Conservation (phyloP, 306 rosid species). For the Ochetophila trinervis region DNA sequence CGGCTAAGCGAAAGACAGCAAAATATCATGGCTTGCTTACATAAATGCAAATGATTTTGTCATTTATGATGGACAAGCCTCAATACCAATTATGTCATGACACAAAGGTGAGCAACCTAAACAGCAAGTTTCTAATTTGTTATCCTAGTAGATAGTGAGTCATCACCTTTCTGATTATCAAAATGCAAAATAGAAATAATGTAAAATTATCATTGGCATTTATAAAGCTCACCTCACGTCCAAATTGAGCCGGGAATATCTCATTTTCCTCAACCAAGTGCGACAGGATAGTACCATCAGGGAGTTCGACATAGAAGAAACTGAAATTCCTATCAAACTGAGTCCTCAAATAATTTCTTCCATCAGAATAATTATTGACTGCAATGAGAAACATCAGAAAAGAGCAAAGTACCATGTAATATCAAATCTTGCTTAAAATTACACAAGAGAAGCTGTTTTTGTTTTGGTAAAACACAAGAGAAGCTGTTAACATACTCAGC, state of each 20-base stretch:
- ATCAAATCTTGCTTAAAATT: slow-evolving; percentile 3
- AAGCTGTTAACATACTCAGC: neutral
- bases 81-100: neutral
- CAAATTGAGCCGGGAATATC: slow-evolving; percentile 85
- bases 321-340: slow-evolving; percentile 61
- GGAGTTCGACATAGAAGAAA: slow-evolving; percentile 78
- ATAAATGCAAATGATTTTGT: neutral
- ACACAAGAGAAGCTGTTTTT: too few species aligned
- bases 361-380: slow-evolving; percentile 64
- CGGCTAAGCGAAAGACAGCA: neutral
- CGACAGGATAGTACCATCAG: slow-evolving; percentile 61
- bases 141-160: too few species aligned
- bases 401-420: slow-evolving; percentile 25
- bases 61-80: neutral
- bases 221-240: slow-evolving; percentile 77
- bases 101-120: neutral
- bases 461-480: too few species aligned
- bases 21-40: neutral
- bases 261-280: slow-evolving; percentile 69
- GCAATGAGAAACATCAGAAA: slow-evolving; percentile 33
- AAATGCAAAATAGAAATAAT: neutral
- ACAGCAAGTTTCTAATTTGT: too few species aligned
- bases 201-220: neutral
- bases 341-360: slow-evolving; percentile 65
- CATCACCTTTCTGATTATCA: too few species aligned